These are phyloP conservation scores for Monilinia vaccinii-corymbosi DNA, from an alignment of 2,329 filamentous ascomycete genomes.

Conservation along the genomic window DNA sequence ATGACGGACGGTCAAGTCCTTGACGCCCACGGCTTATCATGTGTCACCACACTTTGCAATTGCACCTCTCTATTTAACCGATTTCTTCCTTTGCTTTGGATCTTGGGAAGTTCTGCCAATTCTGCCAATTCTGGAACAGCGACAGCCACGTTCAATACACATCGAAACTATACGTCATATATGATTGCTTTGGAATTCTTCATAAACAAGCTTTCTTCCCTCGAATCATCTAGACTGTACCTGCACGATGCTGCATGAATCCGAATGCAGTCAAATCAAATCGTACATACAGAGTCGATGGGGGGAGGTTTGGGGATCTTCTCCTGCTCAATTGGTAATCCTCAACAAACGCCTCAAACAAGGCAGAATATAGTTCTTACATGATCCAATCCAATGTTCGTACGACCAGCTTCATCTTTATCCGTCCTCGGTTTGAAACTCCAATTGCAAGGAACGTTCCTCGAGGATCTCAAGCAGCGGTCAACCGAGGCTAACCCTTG, in stretches of 20 bases:
- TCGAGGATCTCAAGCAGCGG: not conserved
- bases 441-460: too few species aligned
- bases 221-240: not conserved
- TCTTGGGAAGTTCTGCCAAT: not conserved
- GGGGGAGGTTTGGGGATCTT: not conserved
- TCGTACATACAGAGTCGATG: not conserved
- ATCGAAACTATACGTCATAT: not conserved
- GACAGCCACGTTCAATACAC: not conserved
- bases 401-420: not conserved
- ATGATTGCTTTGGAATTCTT: not conserved
- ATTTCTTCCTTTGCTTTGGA: not conserved
- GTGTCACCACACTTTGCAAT: not conserved
- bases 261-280: conserved; percentile 1
- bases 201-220: conserved; percentile 6
- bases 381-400: not conserved
- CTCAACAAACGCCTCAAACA: not conserved
- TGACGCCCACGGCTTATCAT: not conserved
- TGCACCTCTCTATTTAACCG: not conserved
- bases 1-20: not conserved
- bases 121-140: not conserved
- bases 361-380: not conserved
- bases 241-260: conserved; percentile 9
- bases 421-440: not conserved
- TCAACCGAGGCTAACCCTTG: not conserved
- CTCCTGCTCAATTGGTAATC: not conserved